Evolutionary conservation across 2,329 filamentous ascomycete genomes (phyloP), one percentile per base, ranked within the genome.

Genomic region (Diplodia scrobiculata): DNA sequence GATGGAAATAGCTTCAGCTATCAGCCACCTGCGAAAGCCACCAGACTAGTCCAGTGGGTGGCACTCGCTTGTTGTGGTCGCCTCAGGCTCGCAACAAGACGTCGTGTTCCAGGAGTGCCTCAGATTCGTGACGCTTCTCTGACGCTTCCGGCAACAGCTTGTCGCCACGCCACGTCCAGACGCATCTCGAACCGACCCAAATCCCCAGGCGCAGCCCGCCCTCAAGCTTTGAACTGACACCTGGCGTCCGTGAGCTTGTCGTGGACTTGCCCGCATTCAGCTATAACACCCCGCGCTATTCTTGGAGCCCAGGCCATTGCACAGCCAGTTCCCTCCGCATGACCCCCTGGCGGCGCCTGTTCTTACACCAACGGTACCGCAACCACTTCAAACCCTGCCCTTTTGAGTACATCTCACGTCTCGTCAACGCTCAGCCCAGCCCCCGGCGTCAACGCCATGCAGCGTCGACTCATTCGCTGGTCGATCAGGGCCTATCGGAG

Each of bases 221-320:
- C 45, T 62, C 32, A 62, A 62, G 58, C 58, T 62, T 50, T 51
- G 41, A 25, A 7, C 34, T 62, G 48, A 29, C 41, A 47, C 41
- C 54, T 60, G 41, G 41, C 58, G 58, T 27, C 58, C 58, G 41
- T 25, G 58, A 62, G 58, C 58, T 50, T 62, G 27, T 34, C 45
- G 14, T 9, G 19, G 29, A 14, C n/a, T 11, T 34, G 27, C 7
- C 41, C 27, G 55, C 38, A 19, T 60, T 27, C 25, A 48, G 55
- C 55, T 32, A 48, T 60, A 27, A 48, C 27, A 48, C 41, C 47
- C 53, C 55, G 38, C 41, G 55, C 55, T 60, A 60, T 60, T 32
- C 55, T 25, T 29, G 38, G 55, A 34, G 25, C 29, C 55, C 55
- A 60, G 55, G 19, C n/a, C 38, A 9, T 38, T 45, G 36, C 54